Evolutionary conservation across 345 rosid species (phyloP).

Genomic region (Eucalyptus cloeziana): DNA sequence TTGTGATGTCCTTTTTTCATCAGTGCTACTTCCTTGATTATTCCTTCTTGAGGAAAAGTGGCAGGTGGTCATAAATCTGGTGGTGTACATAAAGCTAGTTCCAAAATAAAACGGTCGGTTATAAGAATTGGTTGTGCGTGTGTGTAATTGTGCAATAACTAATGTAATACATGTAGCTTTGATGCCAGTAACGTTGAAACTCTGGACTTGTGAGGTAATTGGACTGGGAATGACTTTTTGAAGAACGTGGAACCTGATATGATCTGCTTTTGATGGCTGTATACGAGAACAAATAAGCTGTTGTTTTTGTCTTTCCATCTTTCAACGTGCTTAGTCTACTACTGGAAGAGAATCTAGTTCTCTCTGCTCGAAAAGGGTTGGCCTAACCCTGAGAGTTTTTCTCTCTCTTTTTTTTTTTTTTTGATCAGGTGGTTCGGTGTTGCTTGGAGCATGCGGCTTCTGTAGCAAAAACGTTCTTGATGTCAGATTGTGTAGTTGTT

Average conservation of each 20-base stretch:
- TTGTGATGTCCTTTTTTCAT: not conserved
- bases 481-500: conserved; percentile 96
- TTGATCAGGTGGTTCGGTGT: conserved; percentile 85
- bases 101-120: not conserved
- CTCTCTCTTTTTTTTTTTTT: not conserved
- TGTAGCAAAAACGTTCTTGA: conserved; percentile 96
- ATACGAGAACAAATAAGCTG: not conserved
- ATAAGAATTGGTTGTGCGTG: not conserved
- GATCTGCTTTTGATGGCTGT: not conserved
- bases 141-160: not conserved
- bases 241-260: not conserved
- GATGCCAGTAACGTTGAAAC: not conserved
- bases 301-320: not conserved
- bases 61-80: not conserved
- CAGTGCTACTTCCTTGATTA: not conserved
- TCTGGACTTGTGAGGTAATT: not conserved
- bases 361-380: not conserved
- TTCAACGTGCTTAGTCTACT: not conserved
- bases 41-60: not conserved
- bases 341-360: not conserved
- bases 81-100: not conserved
- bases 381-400: not conserved
- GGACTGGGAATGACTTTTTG: not conserved
- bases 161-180: not conserved
- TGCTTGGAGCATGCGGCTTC: conserved; percentile 98